Percentiles rank a stretch among this genome's conserved stretches.
phyloP scores from a whole-genome alignment of 2,329 filamentous ascomycete species.

The Pseudogymnoascus sp. region DNA sequence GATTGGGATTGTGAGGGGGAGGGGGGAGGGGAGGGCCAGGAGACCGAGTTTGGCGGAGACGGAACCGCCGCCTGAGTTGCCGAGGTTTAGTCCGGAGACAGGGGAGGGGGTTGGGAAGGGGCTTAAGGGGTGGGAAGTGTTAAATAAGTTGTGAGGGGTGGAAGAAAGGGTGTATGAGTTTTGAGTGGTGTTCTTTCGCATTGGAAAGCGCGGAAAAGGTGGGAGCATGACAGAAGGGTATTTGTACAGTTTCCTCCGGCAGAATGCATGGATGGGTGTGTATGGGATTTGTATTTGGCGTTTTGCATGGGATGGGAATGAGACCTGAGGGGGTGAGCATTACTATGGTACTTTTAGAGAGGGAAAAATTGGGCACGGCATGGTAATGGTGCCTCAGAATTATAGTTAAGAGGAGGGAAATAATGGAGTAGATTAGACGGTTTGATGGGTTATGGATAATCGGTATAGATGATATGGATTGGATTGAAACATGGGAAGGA shows the following conservation, averaged over 20 bases:
- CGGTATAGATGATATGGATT: background rate
- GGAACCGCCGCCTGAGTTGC: constrained; percentile 23
- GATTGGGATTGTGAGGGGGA: background rate
- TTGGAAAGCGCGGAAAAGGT: background rate
- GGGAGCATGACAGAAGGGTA: background rate
- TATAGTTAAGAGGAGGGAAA: background rate
- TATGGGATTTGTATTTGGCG: background rate
- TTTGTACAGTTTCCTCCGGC: background rate
- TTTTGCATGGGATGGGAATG: background rate
- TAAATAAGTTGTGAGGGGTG: constrained; percentile 6
- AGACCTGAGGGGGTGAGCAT: background rate
- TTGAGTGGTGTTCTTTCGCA: background rate
- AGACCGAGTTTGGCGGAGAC: constrained; percentile 23
- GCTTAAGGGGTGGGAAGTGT: background rate
- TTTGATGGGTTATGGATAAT: background rate
- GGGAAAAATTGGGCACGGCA: background rate
- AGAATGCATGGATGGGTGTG: background rate
- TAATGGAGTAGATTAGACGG: background rate
- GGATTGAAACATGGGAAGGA: background rate
- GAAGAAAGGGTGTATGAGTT: background rate
- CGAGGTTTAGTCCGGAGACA: constrained; percentile 20
- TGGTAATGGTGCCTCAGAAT: background rate
- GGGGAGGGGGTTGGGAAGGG: constrained; percentile 15
- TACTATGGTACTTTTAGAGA: background rate
- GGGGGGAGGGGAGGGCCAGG: background rate